Percentiles rank a stretch among this genome's conserved stretches.
phyloP scores from a whole-genome alignment of 805 yeast species.

The Citeromyces matritensis region DNA sequence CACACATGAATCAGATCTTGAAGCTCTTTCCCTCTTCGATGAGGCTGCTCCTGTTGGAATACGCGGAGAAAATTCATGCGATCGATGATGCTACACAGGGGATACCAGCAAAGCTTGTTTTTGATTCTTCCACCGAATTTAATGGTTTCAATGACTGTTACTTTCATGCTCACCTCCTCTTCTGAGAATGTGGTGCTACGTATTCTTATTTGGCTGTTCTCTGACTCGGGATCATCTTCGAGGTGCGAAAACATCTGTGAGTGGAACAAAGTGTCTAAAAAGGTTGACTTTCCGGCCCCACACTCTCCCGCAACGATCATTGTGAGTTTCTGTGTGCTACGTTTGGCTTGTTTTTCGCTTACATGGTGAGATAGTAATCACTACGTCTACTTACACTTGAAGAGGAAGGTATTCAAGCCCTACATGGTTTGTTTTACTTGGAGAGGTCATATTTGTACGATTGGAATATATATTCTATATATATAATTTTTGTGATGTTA shows the following conservation, averaged over 20 bases:
- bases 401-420: conserved; percentile 1
- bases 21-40: conserved; percentile 24
- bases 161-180: conserved; percentile 37
- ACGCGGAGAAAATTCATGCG: conserved; percentile 55
- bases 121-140: conserved; percentile 65
- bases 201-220: conserved; percentile 13
- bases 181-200: conserved; percentile 42
- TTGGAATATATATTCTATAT: neutral
- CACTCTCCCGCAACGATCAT: conserved; percentile 77
- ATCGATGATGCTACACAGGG: conserved; percentile 61
- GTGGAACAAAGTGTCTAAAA: conserved; percentile 68
- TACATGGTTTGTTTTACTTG: neutral
- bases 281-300: conserved; percentile 69
- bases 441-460: neutral
- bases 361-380: neutral
- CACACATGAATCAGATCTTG: conserved; percentile 79
- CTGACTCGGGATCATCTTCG: conserved; percentile 17
- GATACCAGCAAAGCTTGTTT: conserved; percentile 52
- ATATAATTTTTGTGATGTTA: neutral
- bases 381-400: conserved; percentile 1
- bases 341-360: neutral
- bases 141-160: conserved; percentile 57
- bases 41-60: conserved; percentile 70
- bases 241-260: conserved; percentile 21
- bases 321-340: conserved; percentile 60